Evolutionary conservation across 179 eudicot genomes (phyloP).

Genomic region (Spinacia oleracea): DNA sequence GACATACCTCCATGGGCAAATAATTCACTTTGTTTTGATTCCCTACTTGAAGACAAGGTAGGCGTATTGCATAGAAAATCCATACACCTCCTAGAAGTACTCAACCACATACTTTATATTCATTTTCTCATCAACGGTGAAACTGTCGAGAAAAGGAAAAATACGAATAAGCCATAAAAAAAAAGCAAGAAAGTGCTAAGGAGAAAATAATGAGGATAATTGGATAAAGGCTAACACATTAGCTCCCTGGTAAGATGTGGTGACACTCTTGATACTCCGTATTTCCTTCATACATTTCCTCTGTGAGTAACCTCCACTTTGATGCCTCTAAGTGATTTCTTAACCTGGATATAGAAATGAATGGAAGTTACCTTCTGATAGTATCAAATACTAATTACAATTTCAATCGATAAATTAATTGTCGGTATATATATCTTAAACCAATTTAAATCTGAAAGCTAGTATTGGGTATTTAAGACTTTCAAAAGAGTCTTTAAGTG

Average conservation of each 20-base stretch:
- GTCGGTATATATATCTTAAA: neutral
- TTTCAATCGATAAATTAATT: neutral
- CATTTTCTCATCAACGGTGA: slow-evolving; percentile 78
- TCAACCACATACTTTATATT: slow-evolving; percentile 86
- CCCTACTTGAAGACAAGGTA: slow-evolving; percentile 88
- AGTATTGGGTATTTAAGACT: no score
- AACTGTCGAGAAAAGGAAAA: slow-evolving; percentile 37
- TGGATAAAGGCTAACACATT: slow-evolving; percentile 36
- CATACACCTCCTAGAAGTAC: slow-evolving; percentile 80
- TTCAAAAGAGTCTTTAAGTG: no score
- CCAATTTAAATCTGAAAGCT: no score
- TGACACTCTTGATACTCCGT: slow-evolving; percentile 75
- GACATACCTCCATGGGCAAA: slow-evolving; percentile 83
- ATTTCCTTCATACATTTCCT: slow-evolving; percentile 71
- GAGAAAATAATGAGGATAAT: neutral
- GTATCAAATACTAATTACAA: neutral
- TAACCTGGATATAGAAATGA: slow-evolving; percentile 48
- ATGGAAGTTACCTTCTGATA: slow-evolving; percentile 12
- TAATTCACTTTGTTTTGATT: slow-evolving; percentile 76
- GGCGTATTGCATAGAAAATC: slow-evolving; percentile 65
- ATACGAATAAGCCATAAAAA: slow-evolving; percentile 3
- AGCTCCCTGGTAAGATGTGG: slow-evolving; percentile 82
- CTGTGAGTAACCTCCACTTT: slow-evolving; percentile 90
- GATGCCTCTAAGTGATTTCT: slow-evolving; percentile 80
- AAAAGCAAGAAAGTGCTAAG: slow-evolving; percentile 18